phyloP scores from a whole-genome alignment of 2,329 filamentous ascomycete genomes.

The Tolypocladium endophyticum region DNA sequence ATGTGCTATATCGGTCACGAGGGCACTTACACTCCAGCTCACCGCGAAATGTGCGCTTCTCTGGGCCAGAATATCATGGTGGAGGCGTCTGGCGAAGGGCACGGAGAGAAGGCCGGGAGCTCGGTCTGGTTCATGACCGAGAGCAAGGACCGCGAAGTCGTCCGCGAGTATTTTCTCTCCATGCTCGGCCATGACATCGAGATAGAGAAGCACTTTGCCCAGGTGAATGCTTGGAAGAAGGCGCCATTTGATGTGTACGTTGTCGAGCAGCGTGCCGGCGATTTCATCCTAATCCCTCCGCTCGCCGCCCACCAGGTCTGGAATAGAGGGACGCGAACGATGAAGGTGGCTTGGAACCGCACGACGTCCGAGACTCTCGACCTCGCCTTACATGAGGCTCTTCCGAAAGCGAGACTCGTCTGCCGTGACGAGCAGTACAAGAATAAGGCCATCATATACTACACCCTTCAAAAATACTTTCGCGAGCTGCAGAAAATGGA shows the following conservation, averaged over 20 bases:
- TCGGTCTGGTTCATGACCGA: conserved; percentile 99
- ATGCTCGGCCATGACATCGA: conserved; percentile 93
- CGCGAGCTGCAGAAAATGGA: conserved; percentile 46
- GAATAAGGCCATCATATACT: conserved; percentile 93
- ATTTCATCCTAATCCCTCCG: conserved; percentile 89
- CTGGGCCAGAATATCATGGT: conserved; percentile 98
- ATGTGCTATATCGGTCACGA: conserved; percentile 99
- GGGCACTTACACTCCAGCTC: conserved; percentile 89
- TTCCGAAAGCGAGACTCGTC: conserved; percentile 81
- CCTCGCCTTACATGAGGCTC: conserved; percentile 72
- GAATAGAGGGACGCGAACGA: conserved; percentile 90
- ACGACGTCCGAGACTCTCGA: conserved; percentile 87
- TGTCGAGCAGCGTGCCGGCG: conserved; percentile 80
- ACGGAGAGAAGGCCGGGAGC: conserved; percentile 73
- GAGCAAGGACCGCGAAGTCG: conserved; percentile 78
- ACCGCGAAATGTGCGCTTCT: conserved; percentile 95
- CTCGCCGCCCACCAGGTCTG: conserved; percentile 94
- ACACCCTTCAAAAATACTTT: conserved; percentile 70
- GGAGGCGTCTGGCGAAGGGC: conserved; percentile 63
- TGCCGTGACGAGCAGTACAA: conserved; percentile 98
- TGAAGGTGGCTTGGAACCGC: conserved; percentile 97
- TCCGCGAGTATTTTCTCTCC: conserved; percentile 88
- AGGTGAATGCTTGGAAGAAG: conserved; percentile 90
- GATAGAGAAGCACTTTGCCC: conserved; percentile 93
- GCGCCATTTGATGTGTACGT: conserved; percentile 89